Conservation (phyloP, 2,329 filamentous ascomycete genomes). For the Fusarium oxysporum region DNA sequence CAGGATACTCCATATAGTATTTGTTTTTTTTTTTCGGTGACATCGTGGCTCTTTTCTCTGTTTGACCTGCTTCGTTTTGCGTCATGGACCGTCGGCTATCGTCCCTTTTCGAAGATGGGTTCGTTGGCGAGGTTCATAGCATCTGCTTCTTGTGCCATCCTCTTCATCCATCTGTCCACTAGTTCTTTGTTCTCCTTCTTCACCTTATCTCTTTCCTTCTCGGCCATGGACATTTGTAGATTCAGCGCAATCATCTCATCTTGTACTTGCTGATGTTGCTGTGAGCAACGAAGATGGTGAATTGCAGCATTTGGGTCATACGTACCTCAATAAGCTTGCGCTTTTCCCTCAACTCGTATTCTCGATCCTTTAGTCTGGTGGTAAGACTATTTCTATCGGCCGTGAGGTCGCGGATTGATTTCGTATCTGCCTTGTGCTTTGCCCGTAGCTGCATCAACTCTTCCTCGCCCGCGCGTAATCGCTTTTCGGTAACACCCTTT, state of each 20-base stretch:
- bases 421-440: slow-evolving; percentile 69
- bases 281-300: slow-evolving; percentile 20
- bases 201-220: slow-evolving; percentile 78
- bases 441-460: slow-evolving; percentile 73
- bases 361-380: slow-evolving; percentile 79
- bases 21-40: slow-evolving; percentile 40
- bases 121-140: slow-evolving; percentile 81
- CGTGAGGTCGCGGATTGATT: slow-evolving; percentile 71
- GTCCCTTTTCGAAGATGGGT: slow-evolving; percentile 50
- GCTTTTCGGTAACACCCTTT: slow-evolving; percentile 73
- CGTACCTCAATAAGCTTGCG: slow-evolving; percentile 80
- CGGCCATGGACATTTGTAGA: slow-evolving; percentile 87
- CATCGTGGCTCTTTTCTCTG: slow-evolving; percentile 8
- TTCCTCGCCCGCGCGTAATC: slow-evolving; percentile 70
- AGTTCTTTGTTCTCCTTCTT: slow-evolving; percentile 88
- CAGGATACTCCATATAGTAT: slow-evolving; percentile 50
- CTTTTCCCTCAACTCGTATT: slow-evolving; percentile 88
- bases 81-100: slow-evolving; percentile 29
- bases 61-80: slow-evolving; percentile 5
- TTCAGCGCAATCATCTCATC: slow-evolving; percentile 92
- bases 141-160: slow-evolving; percentile 87
- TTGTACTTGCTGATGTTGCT: slow-evolving; percentile 74
- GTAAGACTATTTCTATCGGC: slow-evolving; percentile 71
- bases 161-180: slow-evolving; percentile 90
- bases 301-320: not conserved